Evolutionary conservation across 2,329 filamentous ascomycete species (phyloP).

Genomic region (Xylariaceae sp.): DNA sequence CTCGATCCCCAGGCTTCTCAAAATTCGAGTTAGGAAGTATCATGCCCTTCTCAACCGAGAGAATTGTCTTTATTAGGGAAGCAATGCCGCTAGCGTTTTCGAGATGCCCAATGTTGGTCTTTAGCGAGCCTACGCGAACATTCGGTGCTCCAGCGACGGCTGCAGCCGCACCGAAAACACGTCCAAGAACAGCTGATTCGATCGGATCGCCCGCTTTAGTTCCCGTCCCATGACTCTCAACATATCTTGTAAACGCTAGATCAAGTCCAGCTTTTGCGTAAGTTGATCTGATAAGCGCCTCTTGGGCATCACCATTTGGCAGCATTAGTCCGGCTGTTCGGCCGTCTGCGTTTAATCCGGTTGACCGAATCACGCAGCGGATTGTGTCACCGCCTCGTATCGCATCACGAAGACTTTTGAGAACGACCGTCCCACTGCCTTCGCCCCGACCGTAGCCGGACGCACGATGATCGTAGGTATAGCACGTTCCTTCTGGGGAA

Average conservation of each 20-base stretch:
- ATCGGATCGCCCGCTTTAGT: conserved; percentile 9
- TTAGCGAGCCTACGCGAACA: conserved; percentile 29
- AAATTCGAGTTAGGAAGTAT: conserved; percentile 30
- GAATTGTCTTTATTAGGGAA: conserved; percentile 29
- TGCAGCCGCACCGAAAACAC: neutral
- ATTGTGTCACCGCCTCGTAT: conserved; percentile 44
- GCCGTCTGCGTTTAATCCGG: conserved; percentile 43
- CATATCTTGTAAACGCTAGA: conserved; percentile 21
- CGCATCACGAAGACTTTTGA: conserved; percentile 47
- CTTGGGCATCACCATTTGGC: conserved; percentile 37
- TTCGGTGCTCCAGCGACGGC: conserved; percentile 31
- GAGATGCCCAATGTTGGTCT: conserved; percentile 36
- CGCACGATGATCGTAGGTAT: conserved; percentile 41
- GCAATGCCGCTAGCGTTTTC: conserved; percentile 33
- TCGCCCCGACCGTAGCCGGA: conserved; percentile 50
- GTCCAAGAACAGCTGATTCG: conserved; percentile 3
- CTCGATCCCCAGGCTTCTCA: conserved; percentile 8
- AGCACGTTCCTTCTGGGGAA: conserved; percentile 21
- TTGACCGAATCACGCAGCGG: conserved; percentile 37
- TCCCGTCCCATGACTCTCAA: conserved; percentile 18
- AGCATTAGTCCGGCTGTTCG: conserved; percentile 31
- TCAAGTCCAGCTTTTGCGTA: conserved; percentile 41
- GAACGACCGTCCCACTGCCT: conserved; percentile 42
- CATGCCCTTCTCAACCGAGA: conserved; percentile 26
- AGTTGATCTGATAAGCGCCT: conserved; percentile 37